Base-by-base conservation (phyloP, 2,329 filamentous ascomycete species). In the Dichotomopilus funicola region DNA sequence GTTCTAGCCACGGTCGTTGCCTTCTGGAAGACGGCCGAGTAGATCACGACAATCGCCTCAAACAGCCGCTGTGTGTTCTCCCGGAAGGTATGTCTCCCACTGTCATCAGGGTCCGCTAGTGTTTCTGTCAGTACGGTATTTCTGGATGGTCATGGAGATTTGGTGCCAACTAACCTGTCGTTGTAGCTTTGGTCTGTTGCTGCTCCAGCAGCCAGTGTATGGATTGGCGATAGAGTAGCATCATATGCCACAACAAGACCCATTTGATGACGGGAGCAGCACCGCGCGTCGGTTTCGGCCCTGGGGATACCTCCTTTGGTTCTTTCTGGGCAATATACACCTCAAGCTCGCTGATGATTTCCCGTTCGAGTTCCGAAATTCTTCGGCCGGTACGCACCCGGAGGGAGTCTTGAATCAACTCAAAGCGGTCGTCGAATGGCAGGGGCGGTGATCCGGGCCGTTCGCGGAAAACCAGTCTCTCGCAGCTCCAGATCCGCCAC, bases 221-320 rank as follows among this genome's bases (percentile, higher is more conserved):
- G 5, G 62, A 59, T 11, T 62, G 53, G 8, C 61, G 63, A 38
- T 64, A 65, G 10, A 63, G 50, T 27, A 63, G 42, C 6, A 64
- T 61, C 43, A 65, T 51, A 45, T 65, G 62, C 62, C 60, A 63
- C 47, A 61, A 13, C 38, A 56, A 47, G 8, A 63, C 11, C 63
- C 63, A 65, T 12, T 52, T 54, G 31, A 48, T 49, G n/a, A 61
- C 36, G 34, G 19, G 19, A 27, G 19, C 19, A 27, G 19, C 19
- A 27, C 19, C 19, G 19, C 19, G 19, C 19, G 19, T 27, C 19
- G 19, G 19, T 27, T 61, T 43, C 40, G 48, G 46, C 1, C 50
- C 45, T 58, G 44, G 51, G 45, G 2, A 54, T 44, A 53, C 49
- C 10, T 50, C 19, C 37, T 12, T n/a, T 1, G 48, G n/a, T 9